phyloP scores from a whole-genome alignment of 75 land plant genomes.

The Gnetum montanum region DNA sequence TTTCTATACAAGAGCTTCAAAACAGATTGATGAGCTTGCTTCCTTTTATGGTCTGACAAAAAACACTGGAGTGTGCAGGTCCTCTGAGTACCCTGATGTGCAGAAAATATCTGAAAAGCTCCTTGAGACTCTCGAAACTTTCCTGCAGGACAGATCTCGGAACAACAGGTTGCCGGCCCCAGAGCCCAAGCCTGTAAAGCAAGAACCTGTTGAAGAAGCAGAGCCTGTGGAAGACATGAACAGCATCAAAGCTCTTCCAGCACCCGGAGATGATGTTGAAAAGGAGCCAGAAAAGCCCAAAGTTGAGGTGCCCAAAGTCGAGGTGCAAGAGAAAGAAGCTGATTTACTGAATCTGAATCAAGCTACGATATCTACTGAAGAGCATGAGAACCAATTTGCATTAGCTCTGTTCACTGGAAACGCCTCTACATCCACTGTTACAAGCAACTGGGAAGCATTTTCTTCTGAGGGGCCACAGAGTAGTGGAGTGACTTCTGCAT shows the following conservation, averaged over 20 bases:
- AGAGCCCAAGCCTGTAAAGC: constrained; percentile 5
- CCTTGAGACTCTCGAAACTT: constrained; percentile 60
- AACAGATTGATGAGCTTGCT: constrained; percentile 63
- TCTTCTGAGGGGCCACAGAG: constrained; percentile 9
- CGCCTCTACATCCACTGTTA: constrained; percentile 16
- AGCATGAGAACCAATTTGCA: constrained; percentile 26
- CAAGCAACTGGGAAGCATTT: constrained; percentile 28
- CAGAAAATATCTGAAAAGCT: constrained; percentile 45
- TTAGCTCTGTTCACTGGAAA: constrained; percentile 53
- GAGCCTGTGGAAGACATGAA: constrained; percentile 8
- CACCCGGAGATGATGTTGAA: constrained; percentile 8
- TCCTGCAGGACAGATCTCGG: constrained; percentile 16
- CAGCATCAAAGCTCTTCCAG: constrained; percentile 12
- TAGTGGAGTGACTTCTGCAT: constrained; percentile 3
- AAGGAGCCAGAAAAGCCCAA: neutral
- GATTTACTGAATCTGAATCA: constrained; percentile 22
- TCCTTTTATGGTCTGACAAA: constrained; percentile 61
- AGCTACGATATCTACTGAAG: constrained; percentile 21
- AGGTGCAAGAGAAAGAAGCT: constrained; percentile 9
- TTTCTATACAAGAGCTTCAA: constrained; percentile 39
- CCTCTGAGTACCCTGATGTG: constrained; percentile 71
- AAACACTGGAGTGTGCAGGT: constrained; percentile 61
- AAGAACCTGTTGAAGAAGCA: neutral
- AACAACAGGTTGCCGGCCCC: constrained; percentile 8
- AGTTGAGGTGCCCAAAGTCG: constrained; percentile 2